phyloP scores from a whole-genome alignment of 495 filamentous ascomycete species.

The Tuber brumale region DNA sequence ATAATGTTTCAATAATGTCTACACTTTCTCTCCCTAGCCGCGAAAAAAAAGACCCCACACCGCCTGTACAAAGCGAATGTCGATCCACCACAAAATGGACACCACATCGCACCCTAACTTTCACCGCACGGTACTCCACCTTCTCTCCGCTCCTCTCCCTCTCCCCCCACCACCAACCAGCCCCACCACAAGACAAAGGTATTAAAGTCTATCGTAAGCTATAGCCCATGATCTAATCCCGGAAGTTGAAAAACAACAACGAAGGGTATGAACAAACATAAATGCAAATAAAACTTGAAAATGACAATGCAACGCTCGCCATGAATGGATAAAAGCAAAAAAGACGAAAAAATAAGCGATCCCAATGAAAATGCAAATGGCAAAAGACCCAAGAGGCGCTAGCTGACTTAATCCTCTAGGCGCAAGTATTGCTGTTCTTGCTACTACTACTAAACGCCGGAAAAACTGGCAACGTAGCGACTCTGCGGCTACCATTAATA shows the following conservation, averaged over 20 bases:
- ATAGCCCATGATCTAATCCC: background rate
- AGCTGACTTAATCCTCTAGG: no score
- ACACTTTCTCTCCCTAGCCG: background rate
- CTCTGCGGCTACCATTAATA: background rate
- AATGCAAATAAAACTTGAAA: constrained; percentile 10
- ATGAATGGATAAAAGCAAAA: constrained; percentile 14
- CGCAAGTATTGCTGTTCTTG: constrained; percentile 3
- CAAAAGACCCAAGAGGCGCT: no score
- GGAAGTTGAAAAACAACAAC: background rate
- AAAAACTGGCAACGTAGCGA: constrained; percentile 6
- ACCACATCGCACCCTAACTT: no score
- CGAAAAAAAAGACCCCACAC: background rate
- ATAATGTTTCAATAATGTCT: background rate
- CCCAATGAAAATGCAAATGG: constrained; percentile 6
- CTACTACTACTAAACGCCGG: constrained; percentile 19
- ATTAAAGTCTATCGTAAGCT: background rate
- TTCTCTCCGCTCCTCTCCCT: background rate
- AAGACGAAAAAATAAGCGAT: constrained; percentile 4
- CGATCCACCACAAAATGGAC: background rate
- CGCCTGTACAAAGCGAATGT: background rate
- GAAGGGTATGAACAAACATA: background rate
- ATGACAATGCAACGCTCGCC: constrained; percentile 1
- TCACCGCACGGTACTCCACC: no score
- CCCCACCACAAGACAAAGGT: background rate
- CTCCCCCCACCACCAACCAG: background rate